Percentiles rank a stretch among this genome's conserved stretches.
Conservation (phyloP, 371 early-diverging fungal genomes). For the Apophysomyces ossiformis region DNA sequence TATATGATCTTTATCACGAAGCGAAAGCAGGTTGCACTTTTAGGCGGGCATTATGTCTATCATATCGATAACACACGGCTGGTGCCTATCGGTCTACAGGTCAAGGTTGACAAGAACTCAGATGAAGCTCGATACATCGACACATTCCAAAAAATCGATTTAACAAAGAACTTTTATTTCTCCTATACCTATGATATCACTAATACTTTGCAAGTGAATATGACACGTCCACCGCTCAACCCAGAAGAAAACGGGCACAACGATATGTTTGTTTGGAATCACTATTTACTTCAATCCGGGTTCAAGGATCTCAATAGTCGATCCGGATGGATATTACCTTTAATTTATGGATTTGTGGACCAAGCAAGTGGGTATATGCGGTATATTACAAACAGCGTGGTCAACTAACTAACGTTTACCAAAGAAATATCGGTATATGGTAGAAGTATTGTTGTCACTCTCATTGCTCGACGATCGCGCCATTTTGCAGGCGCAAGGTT, state of each 20-base stretch:
- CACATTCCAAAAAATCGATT: slow-evolving; percentile 81
- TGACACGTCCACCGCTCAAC: slow-evolving; percentile 58
- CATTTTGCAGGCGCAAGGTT: slow-evolving; percentile 98
- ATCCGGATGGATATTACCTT: slow-evolving; percentile 87
- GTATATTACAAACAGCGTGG: background rate
- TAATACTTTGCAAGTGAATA: slow-evolving; percentile 87
- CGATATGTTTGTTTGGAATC: slow-evolving; percentile 97
- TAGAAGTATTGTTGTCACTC: slow-evolving; percentile 83
- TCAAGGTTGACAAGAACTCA: slow-evolving; percentile 75
- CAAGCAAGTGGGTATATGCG: slow-evolving; percentile 76
- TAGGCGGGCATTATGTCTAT: slow-evolving; percentile 96
- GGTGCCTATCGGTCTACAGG: slow-evolving; percentile 69
- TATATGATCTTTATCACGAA: slow-evolving; percentile 92
- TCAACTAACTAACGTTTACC: background rate
- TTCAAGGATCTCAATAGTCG: slow-evolving; percentile 65
- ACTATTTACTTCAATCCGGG: slow-evolving; percentile 77
- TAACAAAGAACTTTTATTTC: slow-evolving; percentile 90
- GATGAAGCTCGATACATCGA: slow-evolving; percentile 84
- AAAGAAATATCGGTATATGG: slow-evolving; percentile 80
- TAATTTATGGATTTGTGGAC: slow-evolving; percentile 96
- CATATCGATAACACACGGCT: slow-evolving; percentile 92
- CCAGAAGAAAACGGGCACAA: slow-evolving; percentile 46
- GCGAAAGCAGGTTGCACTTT: slow-evolving; percentile 83
- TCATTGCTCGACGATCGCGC: slow-evolving; percentile 94
- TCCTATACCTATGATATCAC: slow-evolving; percentile 95